Evolutionary conservation across 2,329 filamentous ascomycete genomes (phyloP), one percentile per base, ranked within the genome.

Genomic region (Penicillium sp.): DNA sequence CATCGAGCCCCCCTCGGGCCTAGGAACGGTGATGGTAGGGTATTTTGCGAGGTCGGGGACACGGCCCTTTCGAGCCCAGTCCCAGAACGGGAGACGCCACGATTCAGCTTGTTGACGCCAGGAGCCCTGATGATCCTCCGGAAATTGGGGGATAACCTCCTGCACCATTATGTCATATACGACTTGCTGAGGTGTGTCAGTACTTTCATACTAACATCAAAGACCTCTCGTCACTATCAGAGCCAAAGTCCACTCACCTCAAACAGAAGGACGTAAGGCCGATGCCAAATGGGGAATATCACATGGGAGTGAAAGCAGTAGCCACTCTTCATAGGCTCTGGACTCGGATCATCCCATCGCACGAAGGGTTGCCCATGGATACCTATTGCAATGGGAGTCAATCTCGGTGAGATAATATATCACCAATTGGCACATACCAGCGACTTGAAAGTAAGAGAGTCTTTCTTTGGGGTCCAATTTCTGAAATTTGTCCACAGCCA

Each of bases 281-380:
- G 80, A 74, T 95, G 89, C 89, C 89, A 95, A 36, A 84, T 80
- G 22, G 86, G 81, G 65, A 95, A 93, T 12, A 93, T 73, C 42
- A 86, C 81, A 4, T 86, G 87, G 30, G 77, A 80, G 69, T 95
- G 89, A 13, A 81, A 81, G 66, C 89, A 95, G 66, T 91, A 95
- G 39, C 88, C 88, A n/a, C 75, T 44, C 18, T 37, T 33, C 36
- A 40, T 36, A 10, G 50, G 38, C 25, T 47, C 50, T 27, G 27
- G n/a, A 13, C 38, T 48, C 25, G 35, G 37, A 25, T 57, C 54
- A 44, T 55, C 50, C 52, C 52, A 57, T 25, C 41, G 47, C 10
- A 49, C 42, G 31, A 50, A 42, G 10, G 49, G 49, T 19, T 53
- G 49, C 10, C 53, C 49, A 30, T 55, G 49, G 16, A 54, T 54